A percentile compares a stretch with the other conserved stretches of the same genome.
Evolutionary conservation across 164 flowering plant species (phyloP).

Genomic region (grape (Vitis vinifera)): DNA sequence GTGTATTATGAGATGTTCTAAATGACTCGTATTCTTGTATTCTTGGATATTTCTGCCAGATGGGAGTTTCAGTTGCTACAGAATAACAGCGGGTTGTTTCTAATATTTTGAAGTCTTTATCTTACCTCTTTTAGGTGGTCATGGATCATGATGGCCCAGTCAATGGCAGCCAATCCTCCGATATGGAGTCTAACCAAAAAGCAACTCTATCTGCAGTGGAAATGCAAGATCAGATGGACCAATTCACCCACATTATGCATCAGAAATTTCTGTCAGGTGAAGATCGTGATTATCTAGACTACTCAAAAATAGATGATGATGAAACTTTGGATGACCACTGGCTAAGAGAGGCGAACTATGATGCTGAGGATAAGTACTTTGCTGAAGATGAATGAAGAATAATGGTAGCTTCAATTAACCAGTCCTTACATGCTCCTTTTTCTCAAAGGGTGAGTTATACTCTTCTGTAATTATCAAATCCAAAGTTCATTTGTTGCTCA

Average conservation of each 20-base stretch:
- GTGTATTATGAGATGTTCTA: background rate
- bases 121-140: constrained; percentile 22
- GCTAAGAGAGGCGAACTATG: constrained; percentile 72
- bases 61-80: background rate
- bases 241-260: constrained; percentile 81
- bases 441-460: no score
- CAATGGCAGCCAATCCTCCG: constrained; percentile 12
- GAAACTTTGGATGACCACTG: constrained; percentile 92
- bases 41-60: background rate
- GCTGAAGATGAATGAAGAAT: constrained; percentile 47
- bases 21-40: background rate
- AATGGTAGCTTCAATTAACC: background rate
- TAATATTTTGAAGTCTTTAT: background rate
- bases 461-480: no score
- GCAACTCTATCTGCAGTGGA: constrained; percentile 55
- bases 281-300: constrained; percentile 77
- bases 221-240: constrained; percentile 83
- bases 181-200: constrained; percentile 11
- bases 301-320: constrained; percentile 80
- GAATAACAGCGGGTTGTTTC: background rate
- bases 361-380: constrained; percentile 93
- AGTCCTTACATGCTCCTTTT: background rate
- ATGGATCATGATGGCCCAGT: constrained; percentile 11
- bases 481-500: no score
- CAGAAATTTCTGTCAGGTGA: constrained; percentile 88